Conservation (phyloP, 331 rosid species). For the Malus hybrid region DNA sequence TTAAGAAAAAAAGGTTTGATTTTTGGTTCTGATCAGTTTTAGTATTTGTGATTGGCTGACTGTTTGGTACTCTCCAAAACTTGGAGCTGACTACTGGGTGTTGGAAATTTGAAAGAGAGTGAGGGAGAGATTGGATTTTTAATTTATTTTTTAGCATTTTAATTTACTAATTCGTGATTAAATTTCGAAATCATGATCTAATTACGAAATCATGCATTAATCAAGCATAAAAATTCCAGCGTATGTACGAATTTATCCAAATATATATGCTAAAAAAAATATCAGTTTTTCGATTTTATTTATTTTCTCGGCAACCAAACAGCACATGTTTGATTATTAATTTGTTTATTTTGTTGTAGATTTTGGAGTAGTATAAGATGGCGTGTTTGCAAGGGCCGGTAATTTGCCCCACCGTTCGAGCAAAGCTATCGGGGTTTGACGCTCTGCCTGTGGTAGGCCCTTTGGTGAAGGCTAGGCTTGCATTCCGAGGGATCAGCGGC, state of each 20-base stretch:
- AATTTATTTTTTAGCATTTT: not conserved
- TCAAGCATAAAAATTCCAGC: not conserved
- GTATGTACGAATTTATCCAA: not conserved
- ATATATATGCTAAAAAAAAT: not conserved
- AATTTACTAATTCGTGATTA: not conserved
- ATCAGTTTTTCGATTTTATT: not conserved
- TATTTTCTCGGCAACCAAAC: not conserved
- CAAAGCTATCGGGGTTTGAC: slow-evolving; percentile 52
- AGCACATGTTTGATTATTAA: not conserved
- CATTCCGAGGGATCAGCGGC: slow-evolving; percentile 35
- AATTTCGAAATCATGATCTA: not conserved
- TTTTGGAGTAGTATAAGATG: slow-evolving; percentile 44
- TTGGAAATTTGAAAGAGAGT: not conserved
- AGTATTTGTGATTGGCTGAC: not conserved
- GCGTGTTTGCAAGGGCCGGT: slow-evolving; percentile 83
- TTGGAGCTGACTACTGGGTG: not conserved
- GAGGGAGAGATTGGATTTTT: not conserved
- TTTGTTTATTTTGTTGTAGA: slow-evolving; percentile 3
- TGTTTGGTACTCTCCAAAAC: not conserved
- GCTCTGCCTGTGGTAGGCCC: slow-evolving; percentile 48
- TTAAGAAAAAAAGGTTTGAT: slow-evolving; percentile 15
- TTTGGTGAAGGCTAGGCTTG: slow-evolving; percentile 40
- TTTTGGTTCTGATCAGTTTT: slow-evolving; percentile 10
- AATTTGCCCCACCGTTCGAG: slow-evolving; percentile 57
- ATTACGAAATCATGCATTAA: not conserved